These are phyloP conservation scores for Neohortaea acidophila DNA, from an alignment of 495 filamentous ascomycete genomes.

Conservation along the genomic window DNA sequence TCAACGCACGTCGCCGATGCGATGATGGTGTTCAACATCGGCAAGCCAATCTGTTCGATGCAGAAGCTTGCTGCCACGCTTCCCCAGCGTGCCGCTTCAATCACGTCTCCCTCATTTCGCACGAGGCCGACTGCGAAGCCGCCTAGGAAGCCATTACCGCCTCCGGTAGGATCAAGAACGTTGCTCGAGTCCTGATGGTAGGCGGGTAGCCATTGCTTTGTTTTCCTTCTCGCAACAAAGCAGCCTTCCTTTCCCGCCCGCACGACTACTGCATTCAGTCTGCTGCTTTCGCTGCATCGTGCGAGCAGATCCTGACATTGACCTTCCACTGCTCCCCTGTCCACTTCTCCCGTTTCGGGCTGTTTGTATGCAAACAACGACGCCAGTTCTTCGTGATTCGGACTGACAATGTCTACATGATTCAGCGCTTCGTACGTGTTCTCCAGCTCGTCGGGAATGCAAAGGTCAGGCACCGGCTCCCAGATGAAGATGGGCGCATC, in stretches of 20 bases:
- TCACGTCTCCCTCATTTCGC: constrained; percentile 35
- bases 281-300: constrained; percentile 33
- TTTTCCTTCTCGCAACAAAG: constrained; percentile 32
- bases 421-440: constrained; percentile 54
- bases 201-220: constrained; percentile 36
- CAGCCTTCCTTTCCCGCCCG: constrained; percentile 45
- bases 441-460: constrained; percentile 56
- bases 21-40: constrained; percentile 23
- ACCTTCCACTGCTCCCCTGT: constrained; percentile 33
- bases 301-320: constrained; percentile 45
- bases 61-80: constrained; percentile 83
- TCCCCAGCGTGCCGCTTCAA: constrained; percentile 60
- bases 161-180: constrained; percentile 88
- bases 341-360: constrained; percentile 11
- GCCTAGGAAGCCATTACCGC: constrained; percentile 85
- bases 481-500: constrained; percentile 63
- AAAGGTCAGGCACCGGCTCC: constrained; percentile 88
- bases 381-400: constrained; percentile 74
- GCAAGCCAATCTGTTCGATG: constrained; percentile 85
- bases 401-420: constrained; percentile 72
- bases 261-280: constrained; percentile 36
- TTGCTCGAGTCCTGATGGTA: constrained; percentile 36
- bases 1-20: neutral
- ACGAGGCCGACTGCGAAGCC: constrained; percentile 64
- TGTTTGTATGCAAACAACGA: constrained; percentile 46